A percentile compares a stretch with the other conserved stretches of the same genome.
Conservation (phyloP, 768 basidiomycete genomes). For the Naganishia onofrii region DNA sequence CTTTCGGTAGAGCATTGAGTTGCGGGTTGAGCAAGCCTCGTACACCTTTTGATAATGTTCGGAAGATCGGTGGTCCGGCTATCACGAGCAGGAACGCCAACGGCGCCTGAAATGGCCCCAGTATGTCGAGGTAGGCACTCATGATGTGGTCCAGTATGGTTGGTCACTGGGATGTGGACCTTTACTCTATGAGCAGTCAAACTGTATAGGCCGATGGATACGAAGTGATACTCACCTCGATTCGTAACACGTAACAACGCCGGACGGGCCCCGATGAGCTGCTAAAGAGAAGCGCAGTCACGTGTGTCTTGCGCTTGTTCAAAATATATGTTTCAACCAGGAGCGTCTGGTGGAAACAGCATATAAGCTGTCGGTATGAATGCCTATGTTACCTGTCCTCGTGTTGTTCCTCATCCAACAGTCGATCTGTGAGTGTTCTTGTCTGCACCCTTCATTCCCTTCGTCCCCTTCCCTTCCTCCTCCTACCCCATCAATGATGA, state of each 20-base stretch:
- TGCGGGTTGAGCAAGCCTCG: slow-evolving; percentile 22
- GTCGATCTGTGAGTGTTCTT: slow-evolving; percentile 18
- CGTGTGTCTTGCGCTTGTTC: slow-evolving; percentile 16
- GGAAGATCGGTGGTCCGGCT: slow-evolving; percentile 39
- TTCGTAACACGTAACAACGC: neutral
- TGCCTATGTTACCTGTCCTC: no score
- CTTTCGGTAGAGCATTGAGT: slow-evolving; percentile 17
- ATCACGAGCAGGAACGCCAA: slow-evolving; percentile 33
- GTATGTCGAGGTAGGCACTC: slow-evolving; percentile 25
- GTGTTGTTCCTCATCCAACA: neutral
- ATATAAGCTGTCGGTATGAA: slow-evolving; percentile 4
- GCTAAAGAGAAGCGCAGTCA: slow-evolving; percentile 1
- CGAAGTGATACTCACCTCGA: neutral
- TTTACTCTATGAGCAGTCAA: neutral
- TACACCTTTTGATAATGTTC: slow-evolving; percentile 21
- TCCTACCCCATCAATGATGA: slow-evolving; percentile 28
- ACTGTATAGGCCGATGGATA: no score
- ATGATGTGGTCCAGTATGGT: neutral
- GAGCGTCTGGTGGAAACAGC: neutral
- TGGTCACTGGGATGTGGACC: neutral
- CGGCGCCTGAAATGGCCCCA: slow-evolving; percentile 36
- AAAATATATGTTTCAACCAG: neutral
- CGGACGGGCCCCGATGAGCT: no score
- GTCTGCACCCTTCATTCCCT: neutral
- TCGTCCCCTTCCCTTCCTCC: neutral